Conservation (phyloP, 1,284 basidiomycete species). For the Boletus semigastroideus region DNA sequence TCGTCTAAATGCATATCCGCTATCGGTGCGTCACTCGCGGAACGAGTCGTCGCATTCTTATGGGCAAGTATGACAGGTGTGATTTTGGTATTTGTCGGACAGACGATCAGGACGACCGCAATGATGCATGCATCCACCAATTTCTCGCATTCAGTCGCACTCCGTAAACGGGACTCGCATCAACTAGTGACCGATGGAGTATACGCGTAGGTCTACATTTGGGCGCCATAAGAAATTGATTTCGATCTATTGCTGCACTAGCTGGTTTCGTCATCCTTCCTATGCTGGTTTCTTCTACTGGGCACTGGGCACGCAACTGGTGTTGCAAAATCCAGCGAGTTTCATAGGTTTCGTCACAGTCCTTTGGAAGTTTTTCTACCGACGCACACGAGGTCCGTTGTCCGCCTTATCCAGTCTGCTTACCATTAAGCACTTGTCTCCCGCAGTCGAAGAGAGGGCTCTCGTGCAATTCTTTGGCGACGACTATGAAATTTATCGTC, state of each 20-base stretch:
- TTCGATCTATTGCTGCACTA: conserved; percentile 31
- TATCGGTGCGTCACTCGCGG: conserved; percentile 47
- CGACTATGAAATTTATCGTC: conserved; percentile 71
- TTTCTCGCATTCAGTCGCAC: conserved; percentile 89
- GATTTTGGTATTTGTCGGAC: conserved; percentile 65
- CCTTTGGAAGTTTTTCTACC: conserved; percentile 86
- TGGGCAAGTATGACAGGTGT: conserved; percentile 49
- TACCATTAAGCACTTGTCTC: conserved; percentile 5
- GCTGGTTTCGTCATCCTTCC: conserved; percentile 92
- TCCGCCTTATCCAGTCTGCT: neutral
- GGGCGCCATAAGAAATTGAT: neutral
- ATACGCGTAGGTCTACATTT: conserved; percentile 63
- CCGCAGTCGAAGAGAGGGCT: conserved; percentile 69
- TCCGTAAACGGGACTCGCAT: conserved; percentile 71
- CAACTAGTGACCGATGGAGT: conserved; percentile 84
- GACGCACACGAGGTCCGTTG: conserved; percentile 73
- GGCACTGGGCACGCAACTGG: conserved; percentile 94
- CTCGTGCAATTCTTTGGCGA: conserved; percentile 82
- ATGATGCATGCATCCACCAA: conserved; percentile 96
- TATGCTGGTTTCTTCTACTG: conserved; percentile 99
- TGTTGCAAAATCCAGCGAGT: conserved; percentile 84
- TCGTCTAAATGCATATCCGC: conserved; percentile 50
- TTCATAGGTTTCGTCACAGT: conserved; percentile 63
- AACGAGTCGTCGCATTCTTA: neutral
- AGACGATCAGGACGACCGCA: conserved; percentile 79